Evolutionary conservation across 1,284 basidiomycete species (phyloP).

Genomic region (Wallemia hederae): DNA sequence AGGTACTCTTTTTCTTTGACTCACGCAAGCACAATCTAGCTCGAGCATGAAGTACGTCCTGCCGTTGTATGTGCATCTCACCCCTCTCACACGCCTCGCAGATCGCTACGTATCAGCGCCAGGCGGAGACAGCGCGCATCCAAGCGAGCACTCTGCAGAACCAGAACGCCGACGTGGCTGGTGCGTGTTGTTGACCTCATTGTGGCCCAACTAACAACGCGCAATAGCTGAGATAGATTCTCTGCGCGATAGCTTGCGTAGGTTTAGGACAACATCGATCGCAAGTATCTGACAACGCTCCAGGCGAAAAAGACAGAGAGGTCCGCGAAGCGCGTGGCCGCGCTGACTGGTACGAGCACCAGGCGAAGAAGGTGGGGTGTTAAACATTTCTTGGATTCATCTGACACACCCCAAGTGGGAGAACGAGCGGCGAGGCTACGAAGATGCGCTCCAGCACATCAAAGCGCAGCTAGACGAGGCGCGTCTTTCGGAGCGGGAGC

Average conservation of each 20-base stretch:
- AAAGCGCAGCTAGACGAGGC: not conserved
- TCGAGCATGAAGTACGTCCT: no score
- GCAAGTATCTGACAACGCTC: not conserved
- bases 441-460: not conserved
- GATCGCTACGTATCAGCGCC: not conserved
- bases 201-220: not conserved
- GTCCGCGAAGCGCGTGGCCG: not conserved
- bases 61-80: no score
- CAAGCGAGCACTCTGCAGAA: not conserved
- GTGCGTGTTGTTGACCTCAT: not conserved
- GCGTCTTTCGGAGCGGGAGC: not conserved
- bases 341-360: not conserved
- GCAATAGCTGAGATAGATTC: not conserved
- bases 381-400: not conserved
- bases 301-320: not conserved
- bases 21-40: no score
- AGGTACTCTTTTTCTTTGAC: no score
- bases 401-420: not conserved
- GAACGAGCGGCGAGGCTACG: not conserved
- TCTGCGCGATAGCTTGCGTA: not conserved
- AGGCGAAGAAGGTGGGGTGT: not conserved
- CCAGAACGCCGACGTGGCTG: not conserved
- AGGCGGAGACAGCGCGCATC: not conserved
- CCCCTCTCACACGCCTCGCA: no score
- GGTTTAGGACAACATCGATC: not conserved